phyloP scores from a whole-genome alignment of 306 rosid genomes.

The Trifolium pratense region DNA sequence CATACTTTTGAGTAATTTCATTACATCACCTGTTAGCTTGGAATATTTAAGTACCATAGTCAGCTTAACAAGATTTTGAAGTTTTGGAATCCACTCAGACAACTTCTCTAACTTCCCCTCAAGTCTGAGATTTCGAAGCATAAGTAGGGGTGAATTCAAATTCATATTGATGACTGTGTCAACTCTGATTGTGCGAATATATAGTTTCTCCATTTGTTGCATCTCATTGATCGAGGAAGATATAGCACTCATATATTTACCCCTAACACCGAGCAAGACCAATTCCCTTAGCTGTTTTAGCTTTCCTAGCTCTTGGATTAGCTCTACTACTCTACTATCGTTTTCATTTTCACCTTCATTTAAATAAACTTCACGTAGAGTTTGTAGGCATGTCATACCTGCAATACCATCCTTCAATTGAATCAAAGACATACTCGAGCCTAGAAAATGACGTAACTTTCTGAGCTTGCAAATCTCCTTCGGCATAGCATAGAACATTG shows the following conservation, averaged over 20 bases:
- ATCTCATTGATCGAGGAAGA: neutral
- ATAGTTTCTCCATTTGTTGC: neutral
- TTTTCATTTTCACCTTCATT: no score
- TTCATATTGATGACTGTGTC: neutral
- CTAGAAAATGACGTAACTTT: slow-evolving; percentile 7
- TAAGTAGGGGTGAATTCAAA: neutral
- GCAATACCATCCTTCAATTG: neutral
- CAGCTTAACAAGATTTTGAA: neutral
- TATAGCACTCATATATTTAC: neutral
- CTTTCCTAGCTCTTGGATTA: neutral
- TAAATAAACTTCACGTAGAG: neutral
- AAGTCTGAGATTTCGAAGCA: neutral
- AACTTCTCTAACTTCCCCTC: neutral
- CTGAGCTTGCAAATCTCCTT: neutral
- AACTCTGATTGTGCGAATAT: no score
- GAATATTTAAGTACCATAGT: neutral
- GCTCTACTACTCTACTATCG: no score
- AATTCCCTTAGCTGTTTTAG: neutral
- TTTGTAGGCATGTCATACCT: neutral
- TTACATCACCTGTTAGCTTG: neutral
- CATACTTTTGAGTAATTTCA: neutral
- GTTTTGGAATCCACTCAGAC: neutral
- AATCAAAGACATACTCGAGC: neutral
- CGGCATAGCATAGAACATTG: accelerated
- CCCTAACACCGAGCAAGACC: neutral